A percentile compares a stretch with the other conserved stretches of the same genome.
phyloP scores from a whole-genome alignment of 2,329 filamentous ascomycete species.

The Trichoderma brevicompactum region DNA sequence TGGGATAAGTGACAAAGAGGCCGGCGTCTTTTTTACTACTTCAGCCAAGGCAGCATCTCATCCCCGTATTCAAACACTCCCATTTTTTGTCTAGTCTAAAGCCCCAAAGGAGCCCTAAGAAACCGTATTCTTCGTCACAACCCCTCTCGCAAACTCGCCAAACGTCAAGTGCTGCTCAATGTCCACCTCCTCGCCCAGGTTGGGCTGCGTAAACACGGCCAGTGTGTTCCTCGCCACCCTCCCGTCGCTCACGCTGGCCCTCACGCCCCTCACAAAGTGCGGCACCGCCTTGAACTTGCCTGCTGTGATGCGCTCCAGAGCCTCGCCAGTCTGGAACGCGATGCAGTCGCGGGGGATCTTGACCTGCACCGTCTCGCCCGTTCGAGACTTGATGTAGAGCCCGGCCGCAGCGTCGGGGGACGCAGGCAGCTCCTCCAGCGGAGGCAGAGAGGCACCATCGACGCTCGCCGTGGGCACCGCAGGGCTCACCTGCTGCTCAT shows the following conservation, averaged over 20 bases:
- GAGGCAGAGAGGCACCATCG: slow-evolving; percentile 44
- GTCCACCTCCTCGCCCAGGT: slow-evolving; percentile 80
- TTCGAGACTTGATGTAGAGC: slow-evolving; percentile 90
- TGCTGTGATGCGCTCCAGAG: slow-evolving; percentile 86
- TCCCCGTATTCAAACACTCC: background rate
- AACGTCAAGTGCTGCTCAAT: slow-evolving; percentile 69
- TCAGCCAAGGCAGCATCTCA: slow-evolving; percentile 19
- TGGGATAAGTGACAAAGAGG: background rate
- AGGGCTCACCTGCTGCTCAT: slow-evolving; percentile 62
- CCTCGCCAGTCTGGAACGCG: slow-evolving; percentile 94
- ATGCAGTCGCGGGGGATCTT: slow-evolving; percentile 89
- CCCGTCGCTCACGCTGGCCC: slow-evolving; percentile 55
- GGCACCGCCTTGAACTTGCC: slow-evolving; percentile 93
- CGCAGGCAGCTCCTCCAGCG: slow-evolving; percentile 70
- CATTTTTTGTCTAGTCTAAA: background rate
- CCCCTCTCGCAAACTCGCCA: slow-evolving; percentile 72
- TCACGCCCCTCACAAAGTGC: slow-evolving; percentile 86
- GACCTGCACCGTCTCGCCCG: slow-evolving; percentile 83
- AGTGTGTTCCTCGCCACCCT: slow-evolving; percentile 81
- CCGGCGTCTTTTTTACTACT: background rate
- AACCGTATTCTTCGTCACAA: slow-evolving; percentile 64
- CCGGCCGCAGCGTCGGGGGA: slow-evolving; percentile 86
- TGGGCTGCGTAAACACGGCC: slow-evolving; percentile 96
- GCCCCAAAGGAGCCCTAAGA: slow-evolving; percentile 34
- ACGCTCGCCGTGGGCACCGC: slow-evolving; percentile 39